Evolutionary conservation across 192 early-diverging fungal species (phyloP).

Genomic region (Gonapodya prolifera): DNA sequence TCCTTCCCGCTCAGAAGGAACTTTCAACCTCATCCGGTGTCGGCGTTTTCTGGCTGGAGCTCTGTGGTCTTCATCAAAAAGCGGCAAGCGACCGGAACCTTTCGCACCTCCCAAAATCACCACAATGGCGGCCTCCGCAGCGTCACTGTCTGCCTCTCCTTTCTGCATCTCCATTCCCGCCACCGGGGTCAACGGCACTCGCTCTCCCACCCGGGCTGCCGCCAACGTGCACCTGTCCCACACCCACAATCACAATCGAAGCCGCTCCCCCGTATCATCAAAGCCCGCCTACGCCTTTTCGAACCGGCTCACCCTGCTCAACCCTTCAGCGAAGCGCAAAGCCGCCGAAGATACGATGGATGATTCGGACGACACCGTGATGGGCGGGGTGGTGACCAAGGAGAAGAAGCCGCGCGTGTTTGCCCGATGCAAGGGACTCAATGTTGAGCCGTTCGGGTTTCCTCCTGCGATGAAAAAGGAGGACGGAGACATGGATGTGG

Average conservation of each 20-base stretch:
- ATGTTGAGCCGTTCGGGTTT: background rate
- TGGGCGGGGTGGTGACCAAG: background rate
- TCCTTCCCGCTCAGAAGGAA: too few relatives aligned
- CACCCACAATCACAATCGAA: background rate
- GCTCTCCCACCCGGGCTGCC: background rate
- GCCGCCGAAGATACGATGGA: background rate
- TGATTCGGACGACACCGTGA: background rate
- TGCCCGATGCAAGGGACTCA: background rate
- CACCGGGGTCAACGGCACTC: background rate
- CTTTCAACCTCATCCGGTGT: too few relatives aligned
- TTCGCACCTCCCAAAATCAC: background rate
- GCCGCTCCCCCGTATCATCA: background rate
- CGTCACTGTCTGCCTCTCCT: background rate
- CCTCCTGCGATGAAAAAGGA: background rate
- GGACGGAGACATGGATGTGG: background rate
- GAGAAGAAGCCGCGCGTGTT: background rate
- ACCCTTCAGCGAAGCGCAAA: background rate
- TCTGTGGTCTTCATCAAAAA: too few relatives aligned
- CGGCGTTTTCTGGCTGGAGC: too few relatives aligned
- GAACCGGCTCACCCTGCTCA: background rate
- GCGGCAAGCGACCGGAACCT: background rate
- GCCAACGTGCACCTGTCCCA: too few relatives aligned
- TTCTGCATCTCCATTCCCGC: too few relatives aligned
- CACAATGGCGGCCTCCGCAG: background rate
- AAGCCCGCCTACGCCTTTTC: background rate